Evolutionary conservation across 129 eudicot species (phyloP), one percentile per base, ranked within the genome.

Genomic region (Glebionis coronaria): DNA sequence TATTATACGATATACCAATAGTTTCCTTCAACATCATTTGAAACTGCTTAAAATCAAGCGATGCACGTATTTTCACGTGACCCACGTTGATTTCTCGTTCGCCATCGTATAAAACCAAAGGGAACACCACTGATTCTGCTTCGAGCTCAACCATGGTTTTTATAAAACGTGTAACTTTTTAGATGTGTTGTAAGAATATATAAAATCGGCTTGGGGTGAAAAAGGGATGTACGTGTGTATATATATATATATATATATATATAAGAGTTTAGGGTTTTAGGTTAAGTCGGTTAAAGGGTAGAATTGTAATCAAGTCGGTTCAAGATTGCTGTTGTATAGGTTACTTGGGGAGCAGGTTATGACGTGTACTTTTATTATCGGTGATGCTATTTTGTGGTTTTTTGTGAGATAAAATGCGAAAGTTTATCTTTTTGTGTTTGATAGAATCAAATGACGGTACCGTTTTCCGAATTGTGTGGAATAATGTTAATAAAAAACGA

Each of bases 1-100:
- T 85, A 42, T 83, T 86, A 18, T 90, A 85, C 4, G 97, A 90
- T 21, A 90, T 83, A 4, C 97, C 95, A 60, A 82, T 84, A 29
- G 60, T 74, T 65, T 82, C 81, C 61, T 84, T 72, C 4, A 90
- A 29, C 69, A 70, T 74, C 45, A 50, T 25, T 63, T 86, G 94
- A 66, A 90, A 82, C 16, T 78, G 61, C 80, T 86, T 90, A 82
- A 76, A 83, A 50, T 77, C 81, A n/a, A 86, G 79, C 23, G 76
- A 52, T 2, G 82, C 63, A 15, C 60, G 59, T 23, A 90, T 56
- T 18, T n/a, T 38, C 4, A 90, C 68, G 11, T 70, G 56, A 4
- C 95, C 97, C 11, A 81, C 63, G 66, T 75, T 52, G 6, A 61
- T 62, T 49, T 86, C 90, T 9, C 83, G 52, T 51, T 86, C 94